These are phyloP conservation scores for Colletotrichum acutatum DNA, from an alignment of 2,329 filamentous ascomycete genomes.

Conservation along the genomic window DNA sequence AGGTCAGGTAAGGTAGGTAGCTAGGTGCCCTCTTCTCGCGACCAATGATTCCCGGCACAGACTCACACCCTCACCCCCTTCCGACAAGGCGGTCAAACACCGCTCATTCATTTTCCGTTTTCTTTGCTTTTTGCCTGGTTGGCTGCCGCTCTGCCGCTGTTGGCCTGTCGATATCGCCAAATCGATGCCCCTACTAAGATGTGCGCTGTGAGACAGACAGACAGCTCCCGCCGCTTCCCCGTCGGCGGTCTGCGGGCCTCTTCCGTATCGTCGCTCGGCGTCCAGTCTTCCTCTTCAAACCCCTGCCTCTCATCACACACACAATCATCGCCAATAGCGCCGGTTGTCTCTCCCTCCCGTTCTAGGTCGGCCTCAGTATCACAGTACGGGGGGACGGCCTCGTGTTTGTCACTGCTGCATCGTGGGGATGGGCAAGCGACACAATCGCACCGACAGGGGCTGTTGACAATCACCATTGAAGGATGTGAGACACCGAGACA, in stretches of 20 bases:
- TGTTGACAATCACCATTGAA: neutral
- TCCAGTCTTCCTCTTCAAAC: neutral
- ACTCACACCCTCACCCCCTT: conserved; percentile 6
- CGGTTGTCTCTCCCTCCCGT: neutral
- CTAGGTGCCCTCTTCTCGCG: neutral
- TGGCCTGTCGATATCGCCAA: neutral
- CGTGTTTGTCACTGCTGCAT: conserved; percentile 24
- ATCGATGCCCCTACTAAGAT: neutral
- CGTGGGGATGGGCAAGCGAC: conserved; percentile 21
- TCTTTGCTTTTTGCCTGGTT: neutral
- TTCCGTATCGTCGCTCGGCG: neutral
- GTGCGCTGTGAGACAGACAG: neutral
- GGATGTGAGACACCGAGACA: neutral
- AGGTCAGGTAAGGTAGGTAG: too few relatives aligned
- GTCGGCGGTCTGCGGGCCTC: conserved; percentile 15
- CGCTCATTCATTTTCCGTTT: conserved; percentile 33
- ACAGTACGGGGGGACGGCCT: neutral
- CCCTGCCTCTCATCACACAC: neutral
- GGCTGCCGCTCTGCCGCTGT: conserved; percentile 12
- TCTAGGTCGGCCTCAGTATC: neutral
- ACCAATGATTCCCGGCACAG: conserved; percentile 32
- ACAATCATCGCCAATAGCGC: neutral
- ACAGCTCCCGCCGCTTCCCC: conserved; percentile 30
- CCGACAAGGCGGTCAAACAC: conserved; percentile 35
- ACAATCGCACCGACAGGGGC: conserved; percentile 1